Base-by-base conservation (phyloP, 2,329 filamentous ascomycete species). In the Hymenoscyphus salicellus region DNA sequence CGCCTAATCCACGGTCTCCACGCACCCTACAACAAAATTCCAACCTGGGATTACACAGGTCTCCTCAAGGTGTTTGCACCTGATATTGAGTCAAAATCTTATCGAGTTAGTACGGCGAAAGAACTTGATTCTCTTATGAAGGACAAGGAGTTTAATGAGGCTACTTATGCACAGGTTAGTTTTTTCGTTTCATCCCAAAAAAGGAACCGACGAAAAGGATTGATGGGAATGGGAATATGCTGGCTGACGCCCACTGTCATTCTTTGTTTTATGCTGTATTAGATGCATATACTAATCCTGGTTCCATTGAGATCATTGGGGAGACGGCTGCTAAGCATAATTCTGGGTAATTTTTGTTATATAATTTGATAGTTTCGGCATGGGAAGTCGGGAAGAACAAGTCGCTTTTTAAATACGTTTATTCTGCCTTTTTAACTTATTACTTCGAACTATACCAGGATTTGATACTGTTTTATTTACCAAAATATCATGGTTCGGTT, bases 71-170 rank as follows among this genome's bases (percentile, higher is more conserved):
- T 56, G 6, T 65, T 68, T 43, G 89, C 84, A 0, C 74, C 78
- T n/a, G 78, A 83, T 8, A 80, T 84, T 23, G 80, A 82, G 52
- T 83, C 84, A 67, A 83, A 84, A 75, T 90, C 85, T 57, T 89
- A 88, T 76, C 79, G 85, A 57, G 82, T 92, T 70, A 89, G 86
- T 78, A 92, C 87, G 20, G 88, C 88, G 78, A 80, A 84, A 33
- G 86, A 93, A 74, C 78, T 93, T 38, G 84, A 89, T 67, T 76
- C 82, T 46, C 79, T 95, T 30, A 84, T 95, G 65, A 79, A 78
- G 1, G 81, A 93, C 67, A 74, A 84, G 58, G 79, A 84, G 43
- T 93, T 95, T 76, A 84, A 83, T 49, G 81, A 83, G 6, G 81
- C 80, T 28, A 20, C 26, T 5, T 63, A 49, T 58, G 17, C 59